These are phyloP conservation scores for Eucalyptus regnans DNA, from an alignment of 345 rosid genomes.

Conservation along the genomic window DNA sequence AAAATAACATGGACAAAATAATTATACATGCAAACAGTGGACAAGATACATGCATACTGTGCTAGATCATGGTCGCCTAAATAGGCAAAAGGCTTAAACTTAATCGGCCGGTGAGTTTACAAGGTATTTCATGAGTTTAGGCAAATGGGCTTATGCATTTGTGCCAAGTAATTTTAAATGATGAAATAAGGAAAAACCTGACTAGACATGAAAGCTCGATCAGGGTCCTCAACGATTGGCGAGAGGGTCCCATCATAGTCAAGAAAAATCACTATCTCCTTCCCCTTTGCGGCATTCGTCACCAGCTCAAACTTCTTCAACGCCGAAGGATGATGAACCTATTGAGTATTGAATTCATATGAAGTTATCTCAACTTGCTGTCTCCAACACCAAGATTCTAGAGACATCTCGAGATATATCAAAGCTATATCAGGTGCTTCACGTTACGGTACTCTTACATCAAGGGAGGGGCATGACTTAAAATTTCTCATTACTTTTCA, in stretches of 20 bases:
- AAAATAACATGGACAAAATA: not conserved
- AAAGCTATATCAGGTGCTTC: not conserved
- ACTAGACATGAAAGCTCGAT: slow-evolving; percentile 78
- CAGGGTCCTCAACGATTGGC: slow-evolving; percentile 92
- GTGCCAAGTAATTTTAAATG: not conserved
- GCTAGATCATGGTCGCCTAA: not conserved
- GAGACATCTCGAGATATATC: not conserved
- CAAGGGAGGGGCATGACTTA: not conserved
- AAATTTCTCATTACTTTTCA: not conserved
- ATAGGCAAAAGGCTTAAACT: not conserved
- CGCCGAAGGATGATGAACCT: slow-evolving; percentile 85
- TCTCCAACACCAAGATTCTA: not conserved
- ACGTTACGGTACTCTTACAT: not conserved
- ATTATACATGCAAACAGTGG: not conserved
- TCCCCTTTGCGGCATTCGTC: slow-evolving; percentile 44
- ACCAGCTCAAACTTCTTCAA: slow-evolving; percentile 66
- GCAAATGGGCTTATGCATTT: not conserved
- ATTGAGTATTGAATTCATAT: not conserved
- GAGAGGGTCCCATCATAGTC: slow-evolving; percentile 98
- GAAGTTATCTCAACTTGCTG: not conserved
- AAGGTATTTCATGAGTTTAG: not conserved
- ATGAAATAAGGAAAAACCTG: slow-evolving; percentile 30
- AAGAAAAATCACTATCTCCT: slow-evolving; percentile 77
- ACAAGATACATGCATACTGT: not conserved
- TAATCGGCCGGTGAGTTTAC: not conserved